Percentiles rank a stretch among this genome's conserved stretches.
Conservation (phyloP, 306 rosid genomes). For the Macrotyloma uniflorum region DNA sequence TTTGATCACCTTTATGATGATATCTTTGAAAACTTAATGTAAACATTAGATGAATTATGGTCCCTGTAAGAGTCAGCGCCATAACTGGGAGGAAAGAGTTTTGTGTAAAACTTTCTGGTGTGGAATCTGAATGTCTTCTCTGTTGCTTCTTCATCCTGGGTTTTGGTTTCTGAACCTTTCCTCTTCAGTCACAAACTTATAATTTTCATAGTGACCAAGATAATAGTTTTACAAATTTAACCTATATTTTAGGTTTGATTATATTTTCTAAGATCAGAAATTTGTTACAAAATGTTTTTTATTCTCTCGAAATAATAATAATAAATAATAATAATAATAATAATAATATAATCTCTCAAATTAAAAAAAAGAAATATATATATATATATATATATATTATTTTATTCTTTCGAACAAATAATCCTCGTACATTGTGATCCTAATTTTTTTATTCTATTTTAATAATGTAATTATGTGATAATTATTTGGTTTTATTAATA, state of each 20-base stretch:
- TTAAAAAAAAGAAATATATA: too few relatives aligned
- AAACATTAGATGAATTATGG: not conserved
- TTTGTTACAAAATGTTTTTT: too few relatives aligned
- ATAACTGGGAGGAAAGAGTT: not conserved
- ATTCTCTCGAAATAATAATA: too few relatives aligned
- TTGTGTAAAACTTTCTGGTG: not conserved
- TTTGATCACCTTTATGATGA: slow-evolving; percentile 18
- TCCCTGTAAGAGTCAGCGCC: not conserved
- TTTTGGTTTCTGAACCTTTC: not conserved
- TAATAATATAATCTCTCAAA: too few relatives aligned
- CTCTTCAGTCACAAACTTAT: not conserved
- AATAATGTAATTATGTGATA: too few relatives aligned
- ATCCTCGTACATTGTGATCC: too few relatives aligned
- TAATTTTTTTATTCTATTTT: too few relatives aligned
- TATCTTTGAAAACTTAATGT: not conserved
- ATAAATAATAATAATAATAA: too few relatives aligned
- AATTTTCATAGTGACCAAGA: not conserved
- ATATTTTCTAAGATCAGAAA: too few relatives aligned
- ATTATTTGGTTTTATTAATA: too few relatives aligned
- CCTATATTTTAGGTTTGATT: not conserved
- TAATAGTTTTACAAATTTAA: not conserved
- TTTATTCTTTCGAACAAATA: too few relatives aligned
- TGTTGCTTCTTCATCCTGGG: not conserved
- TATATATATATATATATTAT: too few relatives aligned
- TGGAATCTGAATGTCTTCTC: slow-evolving; percentile 6